Conservation (phyloP, 257 asterid genomes). For the Scutellaria galericulata region DNA sequence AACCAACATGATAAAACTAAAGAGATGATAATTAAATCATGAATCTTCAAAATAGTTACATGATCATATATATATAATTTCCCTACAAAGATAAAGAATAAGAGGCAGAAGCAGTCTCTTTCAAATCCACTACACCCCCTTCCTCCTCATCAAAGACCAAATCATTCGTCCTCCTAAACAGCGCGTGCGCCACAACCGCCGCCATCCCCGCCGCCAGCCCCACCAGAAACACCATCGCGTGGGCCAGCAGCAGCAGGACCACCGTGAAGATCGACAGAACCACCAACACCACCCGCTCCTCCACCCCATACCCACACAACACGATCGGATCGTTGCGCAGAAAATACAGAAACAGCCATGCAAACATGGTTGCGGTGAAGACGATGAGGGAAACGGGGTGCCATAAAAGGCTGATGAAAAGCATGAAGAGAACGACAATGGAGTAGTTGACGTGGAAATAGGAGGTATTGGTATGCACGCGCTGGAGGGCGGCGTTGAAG, state of each 20-base stretch:
- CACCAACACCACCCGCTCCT: constrained; percentile 40
- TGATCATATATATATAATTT: neutral
- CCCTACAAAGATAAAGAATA: constrained; percentile 28
- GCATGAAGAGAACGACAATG: constrained; percentile 38
- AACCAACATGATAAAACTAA: neutral
- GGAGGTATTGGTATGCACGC: constrained; percentile 40
- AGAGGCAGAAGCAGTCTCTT: constrained; percentile 42
- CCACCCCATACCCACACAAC: constrained; percentile 41
- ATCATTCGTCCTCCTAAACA: constrained; percentile 41
- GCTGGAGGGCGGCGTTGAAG: constrained; percentile 38
- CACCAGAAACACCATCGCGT: constrained; percentile 35
- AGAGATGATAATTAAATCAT: neutral
- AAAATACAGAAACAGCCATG: constrained; percentile 52
- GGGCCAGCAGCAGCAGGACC: constrained; percentile 38
- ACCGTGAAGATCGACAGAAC: constrained; percentile 42
- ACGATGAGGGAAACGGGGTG: constrained; percentile 47
- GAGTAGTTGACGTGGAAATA: constrained; percentile 52
- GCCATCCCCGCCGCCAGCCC: constrained; percentile 34
- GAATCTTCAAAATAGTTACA: neutral
- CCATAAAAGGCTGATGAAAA: constrained; percentile 47
- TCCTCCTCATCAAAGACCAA: constrained; percentile 30
- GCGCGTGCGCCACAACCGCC: constrained; percentile 41
- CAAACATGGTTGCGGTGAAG: constrained; percentile 33
- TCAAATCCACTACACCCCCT: constrained; percentile 31
- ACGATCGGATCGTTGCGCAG: constrained; percentile 44